Conservation (phyloP, 768 basidiomycete species). For the Lactifluus piperatus region DNA sequence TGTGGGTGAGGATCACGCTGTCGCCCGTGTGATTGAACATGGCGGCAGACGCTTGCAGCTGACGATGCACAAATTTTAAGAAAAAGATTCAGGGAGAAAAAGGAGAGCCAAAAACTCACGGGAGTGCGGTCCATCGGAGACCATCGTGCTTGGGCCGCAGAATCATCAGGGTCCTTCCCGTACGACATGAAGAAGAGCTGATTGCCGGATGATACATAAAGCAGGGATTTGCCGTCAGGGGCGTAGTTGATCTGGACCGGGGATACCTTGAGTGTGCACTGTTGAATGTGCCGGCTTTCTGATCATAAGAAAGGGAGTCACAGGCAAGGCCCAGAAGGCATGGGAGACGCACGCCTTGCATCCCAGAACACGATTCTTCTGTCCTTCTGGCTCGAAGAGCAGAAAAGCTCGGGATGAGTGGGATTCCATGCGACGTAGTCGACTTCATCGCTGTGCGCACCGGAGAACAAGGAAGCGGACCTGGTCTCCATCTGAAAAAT, state of each 20-base stretch:
- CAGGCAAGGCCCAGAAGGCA: not conserved
- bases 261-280: slow-evolving; percentile 45
- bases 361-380: slow-evolving; percentile 77
- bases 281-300: slow-evolving; percentile 68
- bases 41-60: slow-evolving; percentile 54
- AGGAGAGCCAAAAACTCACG: not conserved
- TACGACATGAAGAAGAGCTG: slow-evolving; percentile 54
- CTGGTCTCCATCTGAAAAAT: slow-evolving; percentile 62
- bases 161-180: slow-evolving; percentile 43
- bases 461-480: slow-evolving; percentile 53
- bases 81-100: not conserved
- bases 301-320: not conserved
- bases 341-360: slow-evolving; percentile 52
- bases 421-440: slow-evolving; percentile 83
- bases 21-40: slow-evolving; percentile 74
- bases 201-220: slow-evolving; percentile 54
- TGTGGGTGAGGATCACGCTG: slow-evolving; percentile 56
- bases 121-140: slow-evolving; percentile 27
- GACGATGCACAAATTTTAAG: not conserved
- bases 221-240: slow-evolving; percentile 57
- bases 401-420: slow-evolving; percentile 75
- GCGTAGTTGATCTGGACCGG: slow-evolving; percentile 63
- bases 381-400: slow-evolving; percentile 71
- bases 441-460: slow-evolving; percentile 71
- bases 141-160: slow-evolving; percentile 40